Percentiles rank a stretch among this genome's conserved stretches.
Conservation (phyloP, 371 early-diverging fungal species). For the Capillidium rhysosporum region DNA sequence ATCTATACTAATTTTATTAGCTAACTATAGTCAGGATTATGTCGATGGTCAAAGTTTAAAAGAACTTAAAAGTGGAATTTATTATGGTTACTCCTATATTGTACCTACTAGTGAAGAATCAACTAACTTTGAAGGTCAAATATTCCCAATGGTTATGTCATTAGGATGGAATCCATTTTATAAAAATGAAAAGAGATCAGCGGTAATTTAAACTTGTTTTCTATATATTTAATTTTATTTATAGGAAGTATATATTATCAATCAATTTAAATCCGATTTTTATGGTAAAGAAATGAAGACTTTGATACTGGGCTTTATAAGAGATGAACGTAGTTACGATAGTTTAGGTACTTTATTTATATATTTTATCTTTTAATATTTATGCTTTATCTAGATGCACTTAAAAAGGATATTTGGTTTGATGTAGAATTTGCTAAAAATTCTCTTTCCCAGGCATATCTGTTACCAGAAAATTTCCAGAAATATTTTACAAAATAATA, state of each 20-base stretch:
- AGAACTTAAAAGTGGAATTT: slow-evolving; percentile 65
- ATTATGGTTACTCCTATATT: slow-evolving; percentile 86
- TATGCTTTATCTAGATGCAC: slow-evolving; percentile 31
- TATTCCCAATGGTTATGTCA: slow-evolving; percentile 94
- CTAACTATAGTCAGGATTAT: slow-evolving; percentile 27
- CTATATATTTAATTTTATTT: not conserved
- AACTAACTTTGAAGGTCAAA: slow-evolving; percentile 12
- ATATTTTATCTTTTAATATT: not conserved
- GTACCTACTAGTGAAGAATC: slow-evolving; percentile 12
- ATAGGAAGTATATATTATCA: slow-evolving; percentile 88
- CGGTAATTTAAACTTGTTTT: slow-evolving; percentile 24
- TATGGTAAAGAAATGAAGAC: slow-evolving; percentile 69
- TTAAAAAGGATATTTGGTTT: slow-evolving; percentile 76
- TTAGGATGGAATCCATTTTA: slow-evolving; percentile 97
- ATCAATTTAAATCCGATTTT: slow-evolving; percentile 70
- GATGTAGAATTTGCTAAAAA: slow-evolving; percentile 68
- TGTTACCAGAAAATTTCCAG: not conserved
- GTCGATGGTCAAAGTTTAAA: slow-evolving; percentile 41
- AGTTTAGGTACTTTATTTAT: slow-evolving; percentile 36
- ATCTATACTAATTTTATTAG: not conserved
- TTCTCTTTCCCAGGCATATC: slow-evolving; percentile 17
- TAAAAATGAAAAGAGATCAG: slow-evolving; percentile 87
- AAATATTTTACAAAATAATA: not conserved
- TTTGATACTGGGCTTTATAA: slow-evolving; percentile 68
- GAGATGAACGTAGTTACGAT: slow-evolving; percentile 76